A percentile compares a stretch with the other conserved stretches of the same genome.
Evolutionary conservation across 2,329 filamentous ascomycete genomes (phyloP).

Genomic region (Cytospora paraplurivora): DNA sequence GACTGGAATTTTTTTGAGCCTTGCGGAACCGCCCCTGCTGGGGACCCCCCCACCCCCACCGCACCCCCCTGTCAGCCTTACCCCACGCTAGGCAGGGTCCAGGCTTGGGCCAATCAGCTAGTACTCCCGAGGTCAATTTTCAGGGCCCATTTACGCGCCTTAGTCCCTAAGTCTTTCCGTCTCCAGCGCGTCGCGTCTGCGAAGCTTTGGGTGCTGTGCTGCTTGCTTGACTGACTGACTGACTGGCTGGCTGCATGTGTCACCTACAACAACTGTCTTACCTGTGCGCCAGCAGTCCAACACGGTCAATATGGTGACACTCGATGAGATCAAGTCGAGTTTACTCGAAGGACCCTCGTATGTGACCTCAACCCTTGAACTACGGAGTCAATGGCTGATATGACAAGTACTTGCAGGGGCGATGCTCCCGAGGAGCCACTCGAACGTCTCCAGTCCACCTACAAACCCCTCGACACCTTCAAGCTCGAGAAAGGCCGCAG

Average conservation of each 20-base stretch:
- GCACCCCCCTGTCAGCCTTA: slow-evolving; percentile 9
- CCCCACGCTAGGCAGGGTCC: slow-evolving; percentile 16
- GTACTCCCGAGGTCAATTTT: neutral
- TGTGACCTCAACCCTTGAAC: slow-evolving; percentile 31
- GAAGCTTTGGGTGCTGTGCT: slow-evolving; percentile 6
- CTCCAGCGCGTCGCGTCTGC: slow-evolving; percentile 24
- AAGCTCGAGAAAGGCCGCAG: slow-evolving; percentile 69
- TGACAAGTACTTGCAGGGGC: slow-evolving; percentile 35
- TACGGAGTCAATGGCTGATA: slow-evolving; percentile 26
- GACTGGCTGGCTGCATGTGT: too few species aligned
- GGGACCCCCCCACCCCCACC: slow-evolving; percentile 4
- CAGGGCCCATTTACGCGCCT: slow-evolving; percentile 23
- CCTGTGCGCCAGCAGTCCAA: slow-evolving; percentile 16
- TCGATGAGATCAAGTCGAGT: slow-evolving; percentile 47
- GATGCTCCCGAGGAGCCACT: slow-evolving; percentile 42
- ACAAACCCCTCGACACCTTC: slow-evolving; percentile 77
- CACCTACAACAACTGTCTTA: neutral
- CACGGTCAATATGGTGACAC: slow-evolving; percentile 43
- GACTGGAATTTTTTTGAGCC: slow-evolving; percentile 27
- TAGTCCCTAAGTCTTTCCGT: neutral
- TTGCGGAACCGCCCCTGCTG: neutral
- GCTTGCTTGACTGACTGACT: neutral
- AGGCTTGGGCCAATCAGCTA: neutral
- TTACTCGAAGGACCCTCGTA: slow-evolving; percentile 55
- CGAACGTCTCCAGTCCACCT: slow-evolving; percentile 56